Percentiles rank a stretch among this genome's conserved stretches.
Evolutionary conservation across 768 basidiomycete genomes (phyloP).

Genomic region (Mycena latifolia): DNA sequence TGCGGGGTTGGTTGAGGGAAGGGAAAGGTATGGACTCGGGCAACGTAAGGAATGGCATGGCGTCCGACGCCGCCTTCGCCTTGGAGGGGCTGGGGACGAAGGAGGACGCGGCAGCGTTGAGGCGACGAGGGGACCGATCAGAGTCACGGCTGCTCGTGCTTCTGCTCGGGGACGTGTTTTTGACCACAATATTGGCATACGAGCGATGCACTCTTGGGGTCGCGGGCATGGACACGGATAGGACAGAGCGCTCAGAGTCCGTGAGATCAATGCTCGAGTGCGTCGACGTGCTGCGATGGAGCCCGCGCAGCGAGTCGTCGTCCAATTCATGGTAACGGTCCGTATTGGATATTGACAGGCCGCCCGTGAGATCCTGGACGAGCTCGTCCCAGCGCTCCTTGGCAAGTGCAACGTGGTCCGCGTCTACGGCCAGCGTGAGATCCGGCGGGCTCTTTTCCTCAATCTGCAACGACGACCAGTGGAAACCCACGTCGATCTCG

Average conservation of each 20-base stretch:
- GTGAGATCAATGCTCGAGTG: constrained; percentile 58
- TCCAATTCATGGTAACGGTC: constrained; percentile 29
- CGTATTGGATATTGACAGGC: constrained; percentile 39
- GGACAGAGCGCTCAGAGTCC: constrained; percentile 56
- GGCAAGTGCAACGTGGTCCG: constrained; percentile 47
- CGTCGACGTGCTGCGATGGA: constrained; percentile 50
- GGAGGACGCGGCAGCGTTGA: constrained; percentile 60
- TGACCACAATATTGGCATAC: constrained; percentile 52
- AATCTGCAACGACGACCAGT: constrained; percentile 36
- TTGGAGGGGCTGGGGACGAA: constrained; percentile 56
- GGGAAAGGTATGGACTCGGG: constrained; percentile 21
- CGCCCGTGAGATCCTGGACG: constrained; percentile 55
- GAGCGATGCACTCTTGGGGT: constrained; percentile 60
- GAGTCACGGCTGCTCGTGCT: constrained; percentile 33
- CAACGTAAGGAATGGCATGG: constrained; percentile 38
- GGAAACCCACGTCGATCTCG: constrained; percentile 58
- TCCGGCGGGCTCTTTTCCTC: constrained; percentile 27
- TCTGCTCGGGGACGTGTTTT: constrained; percentile 48
- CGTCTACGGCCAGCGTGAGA: constrained; percentile 42
- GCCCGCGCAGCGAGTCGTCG: constrained; percentile 33
- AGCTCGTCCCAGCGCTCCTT: constrained; percentile 58
- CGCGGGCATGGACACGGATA: constrained; percentile 61
- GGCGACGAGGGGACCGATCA: constrained; percentile 44
- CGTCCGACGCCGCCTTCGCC: constrained; percentile 40
- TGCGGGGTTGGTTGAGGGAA: constrained; percentile 34